Conservation (phyloP, 345 rosid genomes). For the Cardamine chenopodiifolia region DNA sequence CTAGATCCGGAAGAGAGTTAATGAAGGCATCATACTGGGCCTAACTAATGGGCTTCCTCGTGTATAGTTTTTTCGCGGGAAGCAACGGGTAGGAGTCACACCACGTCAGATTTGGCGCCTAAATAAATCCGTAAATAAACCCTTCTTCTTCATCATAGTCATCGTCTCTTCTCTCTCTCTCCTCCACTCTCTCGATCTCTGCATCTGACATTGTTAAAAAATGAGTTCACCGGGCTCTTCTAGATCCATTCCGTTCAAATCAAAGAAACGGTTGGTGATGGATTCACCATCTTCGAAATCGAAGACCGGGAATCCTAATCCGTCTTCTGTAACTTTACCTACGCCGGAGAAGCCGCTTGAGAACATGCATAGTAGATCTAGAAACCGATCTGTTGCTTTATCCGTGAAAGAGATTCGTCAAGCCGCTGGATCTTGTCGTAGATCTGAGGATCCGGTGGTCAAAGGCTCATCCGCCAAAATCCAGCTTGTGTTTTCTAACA, state of each 20-base stretch:
- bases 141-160: not conserved
- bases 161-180: not conserved
- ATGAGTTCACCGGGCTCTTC: conserved; percentile 48
- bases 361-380: conserved; percentile 46
- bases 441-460: conserved; percentile 34
- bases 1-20: not conserved
- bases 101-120: conserved; percentile 49
- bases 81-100: conserved; percentile 9
- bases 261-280: conserved; percentile 47
- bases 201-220: not conserved
- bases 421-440: conserved; percentile 53
- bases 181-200: not conserved
- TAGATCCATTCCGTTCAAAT: conserved; percentile 46
- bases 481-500: conserved; percentile 43
- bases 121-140: not conserved
- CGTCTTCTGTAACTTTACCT: conserved; percentile 40
- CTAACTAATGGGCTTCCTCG: not conserved
- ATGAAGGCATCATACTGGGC: not conserved
- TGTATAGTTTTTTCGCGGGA: not conserved
- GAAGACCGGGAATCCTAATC: conserved; percentile 18
- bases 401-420: conserved; percentile 64
- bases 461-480: conserved; percentile 49
- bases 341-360: conserved; percentile 60
- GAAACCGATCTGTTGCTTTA: conserved; percentile 59
- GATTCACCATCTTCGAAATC: conserved; percentile 22